Conservation (phyloP, 1,284 basidiomycete genomes). For the Kalmanozyma brasiliensis region DNA sequence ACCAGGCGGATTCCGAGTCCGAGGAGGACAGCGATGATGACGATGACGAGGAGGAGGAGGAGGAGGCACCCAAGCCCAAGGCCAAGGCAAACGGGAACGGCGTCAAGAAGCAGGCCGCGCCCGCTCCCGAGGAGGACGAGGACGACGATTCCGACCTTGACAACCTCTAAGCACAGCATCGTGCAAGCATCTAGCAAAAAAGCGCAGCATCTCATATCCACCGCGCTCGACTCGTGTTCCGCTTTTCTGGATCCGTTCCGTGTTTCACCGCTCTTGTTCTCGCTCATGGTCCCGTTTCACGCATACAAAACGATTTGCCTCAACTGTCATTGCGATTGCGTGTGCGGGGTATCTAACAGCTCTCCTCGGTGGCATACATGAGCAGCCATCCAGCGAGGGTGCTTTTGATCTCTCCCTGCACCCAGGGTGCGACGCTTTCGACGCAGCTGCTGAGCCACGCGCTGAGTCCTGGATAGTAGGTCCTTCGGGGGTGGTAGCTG, state of each 20-base stretch:
- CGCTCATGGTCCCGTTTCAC: background rate
- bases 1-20: constrained; percentile 63
- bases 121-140: constrained; percentile 46
- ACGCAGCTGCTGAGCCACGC: constrained; percentile 1
- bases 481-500: constrained; percentile 25
- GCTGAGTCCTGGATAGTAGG: constrained; percentile 15
- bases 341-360: too few species aligned
- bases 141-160: constrained; percentile 62
- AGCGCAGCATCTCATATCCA: too few species aligned
- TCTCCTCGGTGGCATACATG: constrained; percentile 3
- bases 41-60: constrained; percentile 42
- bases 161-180: constrained; percentile 55
- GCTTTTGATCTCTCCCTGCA: constrained; percentile 16
- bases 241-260: background rate
- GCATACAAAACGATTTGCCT: too few species aligned
- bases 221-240: too few species aligned
- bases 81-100: constrained; percentile 26
- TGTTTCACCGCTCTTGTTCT: constrained; percentile 14
- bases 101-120: constrained; percentile 25
- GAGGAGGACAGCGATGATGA: constrained; percentile 65
- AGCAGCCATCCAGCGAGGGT: constrained; percentile 13
- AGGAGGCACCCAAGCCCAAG: constrained; percentile 22
- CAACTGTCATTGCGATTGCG: too few species aligned
- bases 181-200: too few species aligned
- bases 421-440: constrained; percentile 18